These are phyloP conservation scores for Nakazawaea ernobii DNA, from an alignment of 805 yeast species.

Conservation along the genomic window DNA sequence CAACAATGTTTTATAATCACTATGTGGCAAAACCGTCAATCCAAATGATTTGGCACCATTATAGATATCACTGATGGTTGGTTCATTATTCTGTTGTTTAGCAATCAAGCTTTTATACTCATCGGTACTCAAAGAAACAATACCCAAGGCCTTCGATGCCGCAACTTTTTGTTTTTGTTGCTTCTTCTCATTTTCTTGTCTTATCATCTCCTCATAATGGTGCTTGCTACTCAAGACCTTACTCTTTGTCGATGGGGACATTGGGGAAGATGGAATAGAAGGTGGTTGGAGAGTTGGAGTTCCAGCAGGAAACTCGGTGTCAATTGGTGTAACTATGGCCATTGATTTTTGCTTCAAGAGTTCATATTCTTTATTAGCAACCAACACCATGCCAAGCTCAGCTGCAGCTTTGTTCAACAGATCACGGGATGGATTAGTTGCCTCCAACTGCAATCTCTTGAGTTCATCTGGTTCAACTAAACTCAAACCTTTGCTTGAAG, in stretches of 20 bases:
- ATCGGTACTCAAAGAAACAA: constrained; percentile 10
- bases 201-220: constrained; percentile 23
- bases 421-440: constrained; percentile 18
- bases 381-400: constrained; percentile 22
- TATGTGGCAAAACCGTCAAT: constrained; percentile 36
- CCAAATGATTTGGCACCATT: constrained; percentile 33
- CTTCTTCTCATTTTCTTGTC: constrained; percentile 4
- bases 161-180: constrained; percentile 10
- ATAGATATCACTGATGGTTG: constrained; percentile 10
- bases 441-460: not conserved
- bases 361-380: constrained; percentile 23
- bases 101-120: constrained; percentile 12
- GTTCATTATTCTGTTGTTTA: constrained; percentile 7
- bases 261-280: constrained; percentile 9
- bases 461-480: constrained; percentile 2
- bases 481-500: constrained; percentile 6
- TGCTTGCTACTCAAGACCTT: constrained; percentile 29
- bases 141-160: constrained; percentile 13
- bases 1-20: constrained; percentile 34
- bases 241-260: constrained; percentile 4
- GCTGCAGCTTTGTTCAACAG: constrained; percentile 28
- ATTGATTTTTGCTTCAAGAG: constrained; percentile 5
- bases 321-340: too few relatives aligned
- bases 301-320: too few relatives aligned
- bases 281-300: constrained; percentile 1